Evolutionary conservation across 306 rosid species (phyloP).

Genomic region (Prinsepia uniflora): DNA sequence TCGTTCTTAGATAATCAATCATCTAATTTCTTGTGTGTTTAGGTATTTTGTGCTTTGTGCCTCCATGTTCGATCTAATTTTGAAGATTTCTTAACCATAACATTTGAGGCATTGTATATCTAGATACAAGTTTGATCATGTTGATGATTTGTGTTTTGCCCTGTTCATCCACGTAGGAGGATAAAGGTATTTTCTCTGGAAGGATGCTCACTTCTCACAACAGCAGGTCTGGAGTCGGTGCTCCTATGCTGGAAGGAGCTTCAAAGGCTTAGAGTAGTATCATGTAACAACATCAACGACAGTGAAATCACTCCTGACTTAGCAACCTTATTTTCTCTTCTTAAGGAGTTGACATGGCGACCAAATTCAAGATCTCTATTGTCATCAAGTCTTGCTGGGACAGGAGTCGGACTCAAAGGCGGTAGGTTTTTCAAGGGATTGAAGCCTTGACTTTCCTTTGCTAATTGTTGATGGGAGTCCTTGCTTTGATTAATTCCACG

Average conservation of each 20-base stretch:
- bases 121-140: neutral
- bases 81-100: neutral
- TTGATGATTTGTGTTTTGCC: neutral
- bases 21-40: neutral
- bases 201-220: constrained; percentile 47
- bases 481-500: neutral
- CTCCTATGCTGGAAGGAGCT: constrained; percentile 47
- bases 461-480: constrained; percentile 1
- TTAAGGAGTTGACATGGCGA: constrained; percentile 42
- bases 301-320: constrained; percentile 36
- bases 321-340: constrained; percentile 40
- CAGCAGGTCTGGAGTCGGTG: constrained; percentile 41
- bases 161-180: constrained; percentile 25
- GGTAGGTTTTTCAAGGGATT: constrained; percentile 43
- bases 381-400: constrained; percentile 28
- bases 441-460: constrained; percentile 6
- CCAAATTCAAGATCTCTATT: constrained; percentile 44
- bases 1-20: neutral
- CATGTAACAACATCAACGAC: constrained; percentile 40
- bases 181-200: constrained; percentile 35
- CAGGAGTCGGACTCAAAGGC: constrained; percentile 35
- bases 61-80: neutral
- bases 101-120: too few species aligned
- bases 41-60: neutral
- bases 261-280: constrained; percentile 41